These are phyloP conservation scores for Corrigiola litoralis DNA, from an alignment of 179 eudicot genomes.

Conservation along the genomic window DNA sequence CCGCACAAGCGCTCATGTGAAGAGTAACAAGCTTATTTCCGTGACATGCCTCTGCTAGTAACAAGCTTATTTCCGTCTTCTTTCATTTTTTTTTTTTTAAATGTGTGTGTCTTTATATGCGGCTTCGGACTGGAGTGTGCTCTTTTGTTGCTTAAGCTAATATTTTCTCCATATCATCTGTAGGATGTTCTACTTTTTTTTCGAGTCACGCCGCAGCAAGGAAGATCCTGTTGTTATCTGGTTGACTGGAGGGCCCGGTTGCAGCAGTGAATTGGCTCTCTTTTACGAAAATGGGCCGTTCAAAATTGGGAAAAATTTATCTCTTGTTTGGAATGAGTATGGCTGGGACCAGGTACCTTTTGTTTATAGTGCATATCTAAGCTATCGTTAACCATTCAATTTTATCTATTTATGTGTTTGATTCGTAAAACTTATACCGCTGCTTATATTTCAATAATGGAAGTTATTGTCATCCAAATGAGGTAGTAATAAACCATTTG, in stretches of 20 bases:
- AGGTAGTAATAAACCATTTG: no score
- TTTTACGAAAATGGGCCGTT: slow-evolving; percentile 92
- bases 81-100: no score
- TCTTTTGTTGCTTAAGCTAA: neutral
- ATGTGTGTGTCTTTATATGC: no score
- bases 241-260: slow-evolving; percentile 89
- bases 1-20: no score
- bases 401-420: no score
- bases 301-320: slow-evolving; percentile 44
- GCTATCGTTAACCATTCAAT: no score
- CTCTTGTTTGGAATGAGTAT: slow-evolving; percentile 70
- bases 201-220: slow-evolving; percentile 61
- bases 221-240: slow-evolving; percentile 72
- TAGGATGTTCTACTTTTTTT: slow-evolving; percentile 89
- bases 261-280: slow-evolving; percentile 76
- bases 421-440: no score
- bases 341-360: slow-evolving; percentile 78
- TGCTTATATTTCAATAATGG: no score
- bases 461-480: no score
- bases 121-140: neutral
- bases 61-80: no score
- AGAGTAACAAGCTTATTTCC: no score
- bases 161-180: neutral
- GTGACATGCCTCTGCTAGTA: no score
- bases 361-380: neutral